Conservation (phyloP, 768 basidiomycete species). For the Rhodotorula diobovata region DNA sequence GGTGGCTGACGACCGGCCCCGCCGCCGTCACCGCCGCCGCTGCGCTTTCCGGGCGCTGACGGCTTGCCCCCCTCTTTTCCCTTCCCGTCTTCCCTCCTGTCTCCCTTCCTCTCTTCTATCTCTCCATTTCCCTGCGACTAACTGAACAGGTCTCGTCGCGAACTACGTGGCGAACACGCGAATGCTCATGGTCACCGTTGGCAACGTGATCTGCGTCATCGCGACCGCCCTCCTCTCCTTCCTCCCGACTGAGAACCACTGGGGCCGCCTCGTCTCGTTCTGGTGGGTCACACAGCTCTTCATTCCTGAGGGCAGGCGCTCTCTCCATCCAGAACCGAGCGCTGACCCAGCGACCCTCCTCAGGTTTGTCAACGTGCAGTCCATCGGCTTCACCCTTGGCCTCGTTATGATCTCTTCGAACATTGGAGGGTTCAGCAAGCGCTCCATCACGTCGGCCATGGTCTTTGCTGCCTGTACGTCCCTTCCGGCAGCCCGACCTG, state of each 20-base stretch:
- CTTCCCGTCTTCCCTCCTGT: too few species aligned
- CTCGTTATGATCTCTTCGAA: slow-evolving; percentile 48
- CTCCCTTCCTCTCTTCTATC: too few species aligned
- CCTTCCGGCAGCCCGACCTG: too few species aligned
- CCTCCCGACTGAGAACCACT: slow-evolving; percentile 43
- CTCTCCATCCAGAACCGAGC: too few species aligned
- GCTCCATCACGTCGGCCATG: slow-evolving; percentile 43
- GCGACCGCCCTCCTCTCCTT: slow-evolving; percentile 47
- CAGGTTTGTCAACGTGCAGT: neutral
- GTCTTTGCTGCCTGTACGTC: slow-evolving; percentile 46
- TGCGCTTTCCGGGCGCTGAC: too few species aligned
- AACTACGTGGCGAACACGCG: slow-evolving; percentile 34
- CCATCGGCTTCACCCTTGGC: slow-evolving; percentile 27
- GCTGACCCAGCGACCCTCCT: too few species aligned
- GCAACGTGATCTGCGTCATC: slow-evolving; percentile 43
- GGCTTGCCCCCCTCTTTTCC: too few species aligned
- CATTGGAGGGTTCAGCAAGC: slow-evolving; percentile 24
- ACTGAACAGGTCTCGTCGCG: slow-evolving; percentile 45
- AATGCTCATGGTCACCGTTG: slow-evolving; percentile 45
- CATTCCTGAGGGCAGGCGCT: too few species aligned
- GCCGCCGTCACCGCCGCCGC: too few species aligned
- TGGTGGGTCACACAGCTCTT: neutral
- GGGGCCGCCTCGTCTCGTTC: neutral
- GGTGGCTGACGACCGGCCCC: too few species aligned
- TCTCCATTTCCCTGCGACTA: too few species aligned